phyloP scores from a whole-genome alignment of 2,329 filamentous ascomycete genomes.

The Colletotrichum gloeosporioides region DNA sequence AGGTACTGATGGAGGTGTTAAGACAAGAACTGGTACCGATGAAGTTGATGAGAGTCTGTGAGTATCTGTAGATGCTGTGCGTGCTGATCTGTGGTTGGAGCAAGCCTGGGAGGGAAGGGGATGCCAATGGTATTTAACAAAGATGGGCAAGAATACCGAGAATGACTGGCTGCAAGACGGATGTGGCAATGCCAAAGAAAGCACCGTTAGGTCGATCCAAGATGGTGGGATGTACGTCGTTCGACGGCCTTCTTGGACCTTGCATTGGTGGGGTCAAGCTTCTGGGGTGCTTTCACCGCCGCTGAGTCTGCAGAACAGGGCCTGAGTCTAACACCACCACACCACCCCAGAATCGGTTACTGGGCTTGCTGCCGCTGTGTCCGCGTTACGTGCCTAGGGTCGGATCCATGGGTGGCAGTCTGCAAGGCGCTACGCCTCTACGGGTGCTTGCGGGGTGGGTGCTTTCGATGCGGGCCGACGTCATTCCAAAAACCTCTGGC shows the following conservation, averaged over 20 bases:
- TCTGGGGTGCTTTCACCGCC: background rate
- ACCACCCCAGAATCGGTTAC: background rate
- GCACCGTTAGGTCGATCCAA: conserved; percentile 8
- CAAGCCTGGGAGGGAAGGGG: background rate
- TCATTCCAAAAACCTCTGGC: conserved; percentile 1
- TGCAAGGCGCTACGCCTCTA: background rate
- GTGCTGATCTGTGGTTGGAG: background rate
- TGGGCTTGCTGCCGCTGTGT: background rate
- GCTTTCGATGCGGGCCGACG: conserved; percentile 4
- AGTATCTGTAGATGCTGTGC: background rate
- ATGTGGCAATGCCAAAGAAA: conserved; percentile 8
- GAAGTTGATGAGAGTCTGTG: background rate
- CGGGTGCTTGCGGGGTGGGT: background rate
- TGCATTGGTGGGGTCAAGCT: background rate
- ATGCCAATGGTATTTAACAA: conserved; percentile 5
- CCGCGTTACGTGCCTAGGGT: background rate
- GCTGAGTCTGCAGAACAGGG: background rate
- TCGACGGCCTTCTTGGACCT: background rate
- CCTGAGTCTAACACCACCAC: background rate
- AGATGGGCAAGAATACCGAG: background rate
- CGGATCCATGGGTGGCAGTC: background rate
- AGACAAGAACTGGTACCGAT: background rate
- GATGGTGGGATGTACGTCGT: conserved; percentile 2
- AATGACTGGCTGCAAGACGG: background rate
- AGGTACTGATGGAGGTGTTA: background rate